Evolutionary conservation across 2,329 filamentous ascomycete genomes (phyloP).

Genomic region (Aspergillus sp.): DNA sequence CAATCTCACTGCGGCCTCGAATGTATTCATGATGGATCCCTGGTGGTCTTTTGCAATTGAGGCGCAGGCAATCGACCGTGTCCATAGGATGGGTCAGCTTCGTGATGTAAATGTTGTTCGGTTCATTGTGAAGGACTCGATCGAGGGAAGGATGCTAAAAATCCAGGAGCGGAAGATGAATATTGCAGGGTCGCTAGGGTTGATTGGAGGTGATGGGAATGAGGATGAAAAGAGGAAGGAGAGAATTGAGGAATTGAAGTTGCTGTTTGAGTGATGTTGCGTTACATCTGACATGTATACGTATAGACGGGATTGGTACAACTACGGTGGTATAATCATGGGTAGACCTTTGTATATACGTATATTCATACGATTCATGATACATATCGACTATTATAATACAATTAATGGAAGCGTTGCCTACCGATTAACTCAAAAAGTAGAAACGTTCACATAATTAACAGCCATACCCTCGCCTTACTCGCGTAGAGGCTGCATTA

Average conservation of each 20-base stretch:
- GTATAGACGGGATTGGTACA: neutral
- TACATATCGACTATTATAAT: neutral
- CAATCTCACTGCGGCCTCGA: slow-evolving; percentile 83
- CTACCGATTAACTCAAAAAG: neutral
- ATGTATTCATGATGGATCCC: slow-evolving; percentile 99
- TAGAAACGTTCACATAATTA: neutral
- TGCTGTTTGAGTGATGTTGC: slow-evolving; percentile 61
- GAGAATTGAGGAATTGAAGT: slow-evolving; percentile 89
- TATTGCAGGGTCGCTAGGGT: slow-evolving; percentile 88
- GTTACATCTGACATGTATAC: neutral
- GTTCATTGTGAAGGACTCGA: slow-evolving; percentile 86
- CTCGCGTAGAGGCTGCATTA: neutral
- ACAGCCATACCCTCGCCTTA: neutral
- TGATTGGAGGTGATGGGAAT: slow-evolving; percentile 88
- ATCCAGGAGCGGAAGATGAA: slow-evolving; percentile 87
- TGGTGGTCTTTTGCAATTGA: slow-evolving; percentile 99
- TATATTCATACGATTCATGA: neutral
- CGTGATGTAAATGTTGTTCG: slow-evolving; percentile 80
- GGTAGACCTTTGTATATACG: neutral
- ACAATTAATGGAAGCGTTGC: neutral
- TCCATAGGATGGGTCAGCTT: slow-evolving; percentile 94
- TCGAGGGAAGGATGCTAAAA: slow-evolving; percentile 91
- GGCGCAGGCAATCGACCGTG: slow-evolving; percentile 94
- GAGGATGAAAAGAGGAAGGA: slow-evolving; percentile 91
- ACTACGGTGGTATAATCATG: neutral